phyloP scores from a whole-genome alignment of 2,329 filamentous ascomycete genomes.

The Cercospora canescens region DNA sequence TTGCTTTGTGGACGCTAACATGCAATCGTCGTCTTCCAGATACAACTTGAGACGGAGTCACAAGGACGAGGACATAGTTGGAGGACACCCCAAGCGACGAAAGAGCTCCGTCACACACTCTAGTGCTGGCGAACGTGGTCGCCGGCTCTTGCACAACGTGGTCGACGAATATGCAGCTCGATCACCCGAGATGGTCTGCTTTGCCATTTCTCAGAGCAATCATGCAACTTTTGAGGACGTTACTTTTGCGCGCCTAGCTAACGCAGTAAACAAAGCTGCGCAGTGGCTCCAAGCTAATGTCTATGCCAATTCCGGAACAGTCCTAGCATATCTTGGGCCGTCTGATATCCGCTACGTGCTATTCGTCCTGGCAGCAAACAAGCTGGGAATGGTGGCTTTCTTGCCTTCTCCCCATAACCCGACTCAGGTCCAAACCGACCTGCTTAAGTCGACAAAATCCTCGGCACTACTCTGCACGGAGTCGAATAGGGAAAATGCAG shows the following conservation, averaged over 20 bases:
- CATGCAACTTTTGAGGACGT: neutral
- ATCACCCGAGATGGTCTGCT: neutral
- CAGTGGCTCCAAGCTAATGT: slow-evolving; percentile 1
- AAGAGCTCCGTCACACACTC: neutral
- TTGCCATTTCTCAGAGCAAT: neutral
- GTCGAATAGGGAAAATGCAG: neutral
- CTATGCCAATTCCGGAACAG: neutral
- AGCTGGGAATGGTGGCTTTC: neutral
- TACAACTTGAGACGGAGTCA: neutral
- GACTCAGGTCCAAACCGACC: neutral
- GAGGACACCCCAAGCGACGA: neutral
- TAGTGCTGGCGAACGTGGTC: neutral
- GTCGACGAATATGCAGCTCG: neutral
- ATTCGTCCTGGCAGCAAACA: slow-evolving; percentile 1
- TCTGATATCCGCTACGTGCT: slow-evolving; percentile 6
- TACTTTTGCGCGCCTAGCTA: neutral
- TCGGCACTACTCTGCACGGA: neutral
- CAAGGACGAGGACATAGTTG: neutral
- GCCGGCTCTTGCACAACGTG: neutral
- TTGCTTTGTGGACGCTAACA: neutral
- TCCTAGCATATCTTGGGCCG: slow-evolving; percentile 2
- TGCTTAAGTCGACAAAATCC: neutral
- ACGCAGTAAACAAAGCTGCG: slow-evolving; percentile 3
- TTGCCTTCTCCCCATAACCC: slow-evolving; percentile 5
- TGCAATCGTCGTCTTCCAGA: neutral